Conservation (phyloP, 2,329 filamentous ascomycete genomes). For the Periconia sp. region DNA sequence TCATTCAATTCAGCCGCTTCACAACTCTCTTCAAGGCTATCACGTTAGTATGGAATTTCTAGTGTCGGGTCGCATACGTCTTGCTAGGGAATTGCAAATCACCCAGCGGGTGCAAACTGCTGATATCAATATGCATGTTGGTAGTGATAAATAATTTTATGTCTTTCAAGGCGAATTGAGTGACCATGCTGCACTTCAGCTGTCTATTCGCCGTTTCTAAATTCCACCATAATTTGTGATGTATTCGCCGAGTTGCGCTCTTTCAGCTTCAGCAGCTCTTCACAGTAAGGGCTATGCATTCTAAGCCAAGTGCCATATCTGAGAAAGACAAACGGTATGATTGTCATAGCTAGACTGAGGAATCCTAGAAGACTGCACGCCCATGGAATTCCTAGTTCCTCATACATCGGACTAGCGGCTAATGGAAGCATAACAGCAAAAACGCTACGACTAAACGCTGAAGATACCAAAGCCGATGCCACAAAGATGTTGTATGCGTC, state of each 20-base stretch:
- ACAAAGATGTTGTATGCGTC: conserved; percentile 66
- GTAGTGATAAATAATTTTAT: no score
- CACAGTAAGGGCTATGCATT: conserved; percentile 62
- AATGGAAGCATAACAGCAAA: conserved; percentile 75
- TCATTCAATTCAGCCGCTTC: no score
- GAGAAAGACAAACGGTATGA: conserved; percentile 72
- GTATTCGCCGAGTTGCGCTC: conserved; percentile 18
- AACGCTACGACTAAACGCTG: conserved; percentile 72
- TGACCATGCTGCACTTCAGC: conserved; percentile 11
- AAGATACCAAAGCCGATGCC: conserved; percentile 70
- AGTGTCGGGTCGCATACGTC: no score
- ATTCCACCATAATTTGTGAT: conserved; percentile 11
- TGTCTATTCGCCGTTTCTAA: conserved; percentile 8
- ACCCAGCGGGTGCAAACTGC: no score
- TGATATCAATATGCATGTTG: no score
- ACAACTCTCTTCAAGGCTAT: no score
- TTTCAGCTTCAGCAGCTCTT: conserved; percentile 56
- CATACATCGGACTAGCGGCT: conserved; percentile 64
- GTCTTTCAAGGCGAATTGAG: no score
- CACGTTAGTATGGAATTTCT: no score
- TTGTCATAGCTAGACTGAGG: conserved; percentile 66
- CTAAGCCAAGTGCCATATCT: conserved; percentile 65
- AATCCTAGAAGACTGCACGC: conserved; percentile 70
- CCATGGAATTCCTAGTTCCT: conserved; percentile 65
- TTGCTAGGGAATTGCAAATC: no score